Evolutionary conservation across 2,329 filamentous ascomycete species (phyloP).

Genomic region (Neophaeococcomyces mojaviensis): DNA sequence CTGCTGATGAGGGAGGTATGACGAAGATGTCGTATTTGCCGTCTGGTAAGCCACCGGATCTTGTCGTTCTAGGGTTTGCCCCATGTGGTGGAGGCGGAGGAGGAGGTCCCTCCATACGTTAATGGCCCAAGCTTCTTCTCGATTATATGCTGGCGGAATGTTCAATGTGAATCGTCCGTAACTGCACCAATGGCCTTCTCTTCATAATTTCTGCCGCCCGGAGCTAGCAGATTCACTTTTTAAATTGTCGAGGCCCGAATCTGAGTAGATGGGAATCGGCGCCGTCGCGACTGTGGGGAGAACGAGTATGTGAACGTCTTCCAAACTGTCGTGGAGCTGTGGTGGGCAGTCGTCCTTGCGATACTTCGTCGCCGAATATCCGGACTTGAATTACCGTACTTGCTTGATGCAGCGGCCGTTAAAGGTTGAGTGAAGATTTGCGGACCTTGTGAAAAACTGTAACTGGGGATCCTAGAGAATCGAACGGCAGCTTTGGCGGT

Average conservation of each 20-base stretch:
- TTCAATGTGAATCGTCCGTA: constrained; percentile 6
- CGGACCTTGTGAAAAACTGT: not conserved
- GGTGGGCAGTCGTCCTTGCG: no score
- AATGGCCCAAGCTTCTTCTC: constrained; percentile 3
- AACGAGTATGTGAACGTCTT: not conserved
- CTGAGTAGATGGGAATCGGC: not conserved
- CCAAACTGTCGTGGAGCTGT: not conserved
- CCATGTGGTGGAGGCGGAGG: constrained; percentile 85
- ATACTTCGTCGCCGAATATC: not conserved
- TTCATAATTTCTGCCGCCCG: constrained; percentile 7
- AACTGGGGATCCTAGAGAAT: not conserved
- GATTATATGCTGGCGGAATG: constrained; percentile 5
- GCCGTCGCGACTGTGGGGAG: constrained; percentile 1
- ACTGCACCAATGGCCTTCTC: constrained; percentile 3
- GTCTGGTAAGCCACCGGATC: constrained; percentile 61
- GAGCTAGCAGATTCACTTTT: not conserved
- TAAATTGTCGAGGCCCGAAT: not conserved
- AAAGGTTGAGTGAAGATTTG: no score
- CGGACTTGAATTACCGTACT: no score
- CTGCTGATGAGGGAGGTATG: constrained; percentile 83
- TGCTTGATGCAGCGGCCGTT: no score
- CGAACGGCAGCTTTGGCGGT: not conserved
- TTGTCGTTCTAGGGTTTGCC: constrained; percentile 57
- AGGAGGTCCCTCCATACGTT: constrained; percentile 46
- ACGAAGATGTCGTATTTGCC: constrained; percentile 98